Conservation (phyloP, 768 basidiomycete species). For the Tulasnella sp. region DNA sequence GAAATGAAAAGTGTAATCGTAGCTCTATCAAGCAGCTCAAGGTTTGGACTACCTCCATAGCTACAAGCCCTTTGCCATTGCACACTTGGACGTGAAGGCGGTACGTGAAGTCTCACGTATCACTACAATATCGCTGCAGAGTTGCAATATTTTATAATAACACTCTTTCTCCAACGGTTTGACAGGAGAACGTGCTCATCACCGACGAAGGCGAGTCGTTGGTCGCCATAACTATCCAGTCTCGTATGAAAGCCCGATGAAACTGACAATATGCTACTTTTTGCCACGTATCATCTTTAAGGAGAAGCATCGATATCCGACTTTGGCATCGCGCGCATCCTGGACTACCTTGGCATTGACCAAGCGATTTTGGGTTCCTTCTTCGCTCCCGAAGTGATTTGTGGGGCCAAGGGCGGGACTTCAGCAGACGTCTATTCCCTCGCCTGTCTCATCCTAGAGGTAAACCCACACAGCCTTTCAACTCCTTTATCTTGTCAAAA, state of each 20-base stretch:
- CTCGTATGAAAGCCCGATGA: too few relatives aligned
- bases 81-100: neutral
- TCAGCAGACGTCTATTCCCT: slow-evolving; percentile 2
- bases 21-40: neutral
- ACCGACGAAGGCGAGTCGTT: too few relatives aligned
- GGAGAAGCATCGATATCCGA: neutral
- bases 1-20: too few relatives aligned
- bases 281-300: too few relatives aligned
- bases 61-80: neutral
- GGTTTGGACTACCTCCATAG: slow-evolving; percentile 5
- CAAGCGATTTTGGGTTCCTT: neutral
- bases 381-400: slow-evolving; percentile 5
- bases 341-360: neutral
- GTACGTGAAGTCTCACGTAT: neutral
- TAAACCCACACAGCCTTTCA: too few relatives aligned
- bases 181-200: slow-evolving; percentile 12
- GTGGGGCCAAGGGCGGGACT: neutral
- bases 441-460: neutral
- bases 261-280: too few relatives aligned
- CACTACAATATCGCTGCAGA: neutral
- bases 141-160: neutral
- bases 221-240: too few relatives aligned
- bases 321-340: slow-evolving; percentile 5
- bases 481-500: too few relatives aligned
- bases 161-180: neutral